Base-by-base conservation (phyloP, 352 stramenopile species). In the Nothophytophthora sp. region DNA sequence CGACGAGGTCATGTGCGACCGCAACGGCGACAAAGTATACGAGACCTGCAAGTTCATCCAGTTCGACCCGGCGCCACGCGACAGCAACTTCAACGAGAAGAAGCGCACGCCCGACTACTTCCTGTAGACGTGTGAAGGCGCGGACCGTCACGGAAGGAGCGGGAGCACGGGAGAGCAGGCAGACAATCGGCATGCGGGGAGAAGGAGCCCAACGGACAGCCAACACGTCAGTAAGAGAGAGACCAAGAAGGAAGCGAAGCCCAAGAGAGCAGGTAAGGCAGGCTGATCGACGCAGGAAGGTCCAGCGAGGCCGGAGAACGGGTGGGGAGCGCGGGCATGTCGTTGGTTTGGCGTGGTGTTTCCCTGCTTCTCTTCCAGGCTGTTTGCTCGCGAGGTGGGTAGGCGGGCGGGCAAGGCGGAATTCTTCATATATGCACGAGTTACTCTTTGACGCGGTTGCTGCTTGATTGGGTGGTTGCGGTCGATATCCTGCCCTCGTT, bases 31-130 rank as follows among this genome's bases (percentile, higher is more conserved):
- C 64, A 94, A 95, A 70, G 86, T 95, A 16, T 94, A 95, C 69
- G 86, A 95, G 56, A 95, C 86, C 67, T 95, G 86, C 83, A 95
- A 95, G 75, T 95, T 95, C 53, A 97, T 96, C 59, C 86, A 96
- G 68, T 97, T 97, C 45, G 86, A 97, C 53, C 86, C 87, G 22
- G 88, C 88, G 4, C 88, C 88, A 41, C 84, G 86, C 50, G 88
- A 97, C 71, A 92, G 90, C 66, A 90, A 86, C 55, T 95, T 96
- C 65, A 96, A 96, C 60, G 81, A 95, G 60, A 94, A 95, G 77
- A 95, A 95, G 68, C 86, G 86, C 62, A 93, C 88, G 61, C 88
- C 88, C 18, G 88, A 97, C 67, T 97, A 97, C 76, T 97, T 97
- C 62, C 69, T 97, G 67, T 97, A 96, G 60, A 48, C 49, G 29